Base-by-base conservation (phyloP, 805 yeast genomes). In the Saccharomycopsis sp. region DNA sequence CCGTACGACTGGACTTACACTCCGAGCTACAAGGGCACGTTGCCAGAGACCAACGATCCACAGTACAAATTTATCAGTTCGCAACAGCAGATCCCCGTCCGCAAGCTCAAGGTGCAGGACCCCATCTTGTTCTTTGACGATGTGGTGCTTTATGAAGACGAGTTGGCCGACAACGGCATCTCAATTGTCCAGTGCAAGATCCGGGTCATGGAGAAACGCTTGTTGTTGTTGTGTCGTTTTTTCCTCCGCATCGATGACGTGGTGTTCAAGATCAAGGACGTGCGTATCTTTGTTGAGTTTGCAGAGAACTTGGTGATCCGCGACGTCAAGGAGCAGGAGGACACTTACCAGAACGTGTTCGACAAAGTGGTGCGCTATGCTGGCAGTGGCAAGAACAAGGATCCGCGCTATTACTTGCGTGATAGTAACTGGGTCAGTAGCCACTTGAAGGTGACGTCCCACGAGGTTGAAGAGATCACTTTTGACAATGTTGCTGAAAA, bases 1-100 rank as follows among this genome's bases (percentile, higher is more conserved):
- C 92, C 95, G 2, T 92, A 76, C 56, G 98, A 92, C 63, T 92
- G 99, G 99, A 89, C 98, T 0, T 92, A 92, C 57, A 73, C 95
- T 0, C 49, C 49, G 10, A 77, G 95, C 0, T 92, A 89, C 57
- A 68, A 65, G 45, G 98, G 97, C 0, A 68, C 78, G 0, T 41
- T 65, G 4, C 37, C 44, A 12, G 18, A 49, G 3, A 13, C 16
- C 13, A 38, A 32, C 2, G 30, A 33, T 26, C n/a, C n/a, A n/a
- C n/a, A n/a, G n/a, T 49, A 47, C 3, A 42, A 38, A 12, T 46
- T 49, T 10, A 16, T 16, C 2, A 39, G 50, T 16, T 34, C 15
- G 23, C 42, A 30, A 23, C 37, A 25, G 45, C 52, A 44, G 46
- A 48, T n/a, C 60, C 98, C 98, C 0, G 51, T 84, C 15, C 75